phyloP scores from a whole-genome alignment of 148 eudicot species.

The Chenopodium quinoa region DNA sequence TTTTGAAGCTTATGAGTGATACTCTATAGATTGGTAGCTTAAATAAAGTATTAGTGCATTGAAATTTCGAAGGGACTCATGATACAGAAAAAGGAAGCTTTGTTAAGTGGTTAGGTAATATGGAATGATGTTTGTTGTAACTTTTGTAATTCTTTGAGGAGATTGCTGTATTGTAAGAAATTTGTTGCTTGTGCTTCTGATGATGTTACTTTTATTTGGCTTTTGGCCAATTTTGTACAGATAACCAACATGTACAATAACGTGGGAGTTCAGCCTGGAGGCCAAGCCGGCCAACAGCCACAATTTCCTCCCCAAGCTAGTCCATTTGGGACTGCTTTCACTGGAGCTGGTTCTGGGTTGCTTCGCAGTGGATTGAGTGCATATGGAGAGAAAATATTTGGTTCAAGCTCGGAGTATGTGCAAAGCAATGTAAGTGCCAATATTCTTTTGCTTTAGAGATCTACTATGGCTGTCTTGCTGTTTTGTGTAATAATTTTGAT shows the following conservation, averaged over 20 bases:
- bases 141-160: not conserved
- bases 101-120: not conserved
- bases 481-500: not conserved
- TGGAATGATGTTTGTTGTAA: not conserved
- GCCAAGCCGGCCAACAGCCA: slow-evolving; percentile 48
- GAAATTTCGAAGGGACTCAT: not conserved
- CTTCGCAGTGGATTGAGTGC: slow-evolving; percentile 87
- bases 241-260: slow-evolving; percentile 72
- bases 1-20: not conserved
- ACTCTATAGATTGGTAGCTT: not conserved
- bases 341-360: slow-evolving; percentile 76
- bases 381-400: slow-evolving; percentile 85
- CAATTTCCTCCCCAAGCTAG: slow-evolving; percentile 51
- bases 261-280: slow-evolving; percentile 64
- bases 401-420: slow-evolving; percentile 93
- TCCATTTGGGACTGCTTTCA: slow-evolving; percentile 80
- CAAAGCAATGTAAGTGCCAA: slow-evolving; percentile 88
- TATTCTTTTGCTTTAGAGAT: not conserved
- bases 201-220: not conserved
- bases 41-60: not conserved
- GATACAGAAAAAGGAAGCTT: not conserved
- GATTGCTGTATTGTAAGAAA: not conserved
- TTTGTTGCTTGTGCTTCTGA: not conserved
- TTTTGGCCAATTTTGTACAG: not conserved
- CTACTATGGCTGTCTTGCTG: not conserved